Evolutionary conservation across 768 basidiomycete species (phyloP), one percentile per base, ranked within the genome.

Genomic region (Butyriboletus loyo): DNA sequence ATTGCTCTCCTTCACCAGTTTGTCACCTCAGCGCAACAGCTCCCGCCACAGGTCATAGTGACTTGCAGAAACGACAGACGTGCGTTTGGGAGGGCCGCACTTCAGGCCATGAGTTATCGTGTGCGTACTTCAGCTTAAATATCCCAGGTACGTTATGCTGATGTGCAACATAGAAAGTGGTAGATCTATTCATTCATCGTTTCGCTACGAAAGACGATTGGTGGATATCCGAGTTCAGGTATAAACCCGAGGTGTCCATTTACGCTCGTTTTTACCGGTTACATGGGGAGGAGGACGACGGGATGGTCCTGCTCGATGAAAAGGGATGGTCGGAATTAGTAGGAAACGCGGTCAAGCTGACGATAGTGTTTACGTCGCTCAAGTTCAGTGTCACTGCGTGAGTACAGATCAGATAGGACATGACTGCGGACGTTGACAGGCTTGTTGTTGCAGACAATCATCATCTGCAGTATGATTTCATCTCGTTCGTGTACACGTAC

Each of bases 131-230:
- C 17, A 39, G 13, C 28, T 45, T n/a, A 3, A 48, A 11, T 31
- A 15, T 22, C 19, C 32, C 36, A 13, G 21, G 24, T 19, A 44
- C 37, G 52, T 32, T 21, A 25, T 45, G 34, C 52, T 64, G 47
- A 68, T 36, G 14, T 30, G 8, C 19, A 21, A 32, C 36, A 32
- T 50, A 69, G 67, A 69, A 67, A 65, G 67, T 52, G 27, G 57
- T 58, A 34, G 67, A 69, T 21, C 17, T 70, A 24, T 69, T 69
- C 50, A 63, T 69, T 5, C 70, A 68, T 31, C 70, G 67, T 22
- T 69, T 69, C 34, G 67, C 67, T 21, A 69, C 69, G 44, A 69
- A 69, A 38, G 67, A 69, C 42, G 67, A 69, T 22, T 69, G 67
- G 67, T 69, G 69, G 69, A 63, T 69, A 67, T 71, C 67, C 34